phyloP scores from a whole-genome alignment of 2,329 filamentous ascomycete genomes.

The Raffaelea arxii region DNA sequence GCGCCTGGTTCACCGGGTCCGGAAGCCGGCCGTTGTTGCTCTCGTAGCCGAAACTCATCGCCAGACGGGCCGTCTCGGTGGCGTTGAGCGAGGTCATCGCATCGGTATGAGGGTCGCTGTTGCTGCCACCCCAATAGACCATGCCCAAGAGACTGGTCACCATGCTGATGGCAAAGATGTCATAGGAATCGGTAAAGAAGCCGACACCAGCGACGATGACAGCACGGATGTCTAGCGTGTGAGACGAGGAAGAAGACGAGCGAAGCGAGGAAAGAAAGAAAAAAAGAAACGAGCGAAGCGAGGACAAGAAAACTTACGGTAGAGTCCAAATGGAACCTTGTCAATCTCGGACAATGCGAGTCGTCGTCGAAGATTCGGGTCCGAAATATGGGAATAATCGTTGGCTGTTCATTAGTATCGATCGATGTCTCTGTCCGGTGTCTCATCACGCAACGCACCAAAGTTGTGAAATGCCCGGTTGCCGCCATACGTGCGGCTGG shows the following conservation, averaged over 20 bases:
- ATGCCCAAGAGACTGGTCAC: constrained; percentile 63
- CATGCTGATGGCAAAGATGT: constrained; percentile 72
- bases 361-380: constrained; percentile 67
- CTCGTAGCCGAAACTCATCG: constrained; percentile 34
- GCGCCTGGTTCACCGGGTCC: constrained; percentile 55
- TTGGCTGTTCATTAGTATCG: constrained; percentile 16
- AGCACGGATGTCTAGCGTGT: constrained; percentile 50
- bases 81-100: constrained; percentile 8
- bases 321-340: constrained; percentile 66
- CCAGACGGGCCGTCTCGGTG: constrained; percentile 18
- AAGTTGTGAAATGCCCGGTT: constrained; percentile 68
- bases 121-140: constrained; percentile 61
- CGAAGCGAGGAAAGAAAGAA: not conserved
- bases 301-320: constrained; percentile 31
- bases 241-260: constrained; percentile 3
- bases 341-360: constrained; percentile 72
- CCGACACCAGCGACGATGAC: constrained; percentile 70
- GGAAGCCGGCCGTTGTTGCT: constrained; percentile 49
- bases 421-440: no score
- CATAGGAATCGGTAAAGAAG: constrained; percentile 77
- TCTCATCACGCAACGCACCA: no score
- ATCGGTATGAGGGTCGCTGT: no score
- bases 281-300: constrained; percentile 10
- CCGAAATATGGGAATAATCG: constrained; percentile 46
- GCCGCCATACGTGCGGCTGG: constrained; percentile 48